Conservation (phyloP, 192 early-diverging fungal species). For the Glomus cerebriforme region DNA sequence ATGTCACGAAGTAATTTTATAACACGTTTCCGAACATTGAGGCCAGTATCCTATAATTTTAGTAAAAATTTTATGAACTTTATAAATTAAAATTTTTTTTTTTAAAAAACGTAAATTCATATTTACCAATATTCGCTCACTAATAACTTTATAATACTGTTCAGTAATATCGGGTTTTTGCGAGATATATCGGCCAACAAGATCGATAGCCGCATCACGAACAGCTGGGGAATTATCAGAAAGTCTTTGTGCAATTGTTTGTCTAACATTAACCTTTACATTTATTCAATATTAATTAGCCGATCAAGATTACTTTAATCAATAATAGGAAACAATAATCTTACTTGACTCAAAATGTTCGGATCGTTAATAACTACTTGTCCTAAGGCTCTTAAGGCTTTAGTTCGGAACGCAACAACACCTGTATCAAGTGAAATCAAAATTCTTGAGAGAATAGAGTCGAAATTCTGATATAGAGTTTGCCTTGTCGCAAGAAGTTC, state of each 20-base stretch:
- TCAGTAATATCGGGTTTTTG: conserved; percentile 62
- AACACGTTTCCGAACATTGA: conserved; percentile 86
- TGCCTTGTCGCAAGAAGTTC: conserved; percentile 52
- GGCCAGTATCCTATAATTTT: conserved; percentile 72
- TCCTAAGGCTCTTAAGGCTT: conserved; percentile 78
- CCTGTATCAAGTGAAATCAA: conserved; percentile 63
- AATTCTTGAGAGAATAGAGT: conserved; percentile 68
- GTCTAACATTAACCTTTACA: conserved; percentile 57
- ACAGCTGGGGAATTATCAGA: conserved; percentile 84
- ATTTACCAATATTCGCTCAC: conserved; percentile 73
- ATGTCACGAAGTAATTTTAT: conserved; percentile 79
- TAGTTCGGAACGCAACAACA: conserved; percentile 70
- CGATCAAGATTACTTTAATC: not conserved
- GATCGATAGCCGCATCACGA: conserved; percentile 87
- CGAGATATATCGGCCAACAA: conserved; percentile 80
- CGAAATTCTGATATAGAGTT: conserved; percentile 69
- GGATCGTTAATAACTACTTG: conserved; percentile 72
- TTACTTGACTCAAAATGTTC: conserved; percentile 59
- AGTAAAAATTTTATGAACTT: not conserved
- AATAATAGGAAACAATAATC: not conserved
- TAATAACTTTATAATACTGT: conserved; percentile 81
- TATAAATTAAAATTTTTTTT: too few species aligned
- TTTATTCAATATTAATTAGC: too few species aligned
- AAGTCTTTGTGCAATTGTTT: conserved; percentile 72
- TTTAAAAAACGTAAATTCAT: not conserved